A percentile compares a stretch with the other conserved stretches of the same genome.
phyloP scores from a whole-genome alignment of 306 rosid species.

The Cajanus cajan region DNA sequence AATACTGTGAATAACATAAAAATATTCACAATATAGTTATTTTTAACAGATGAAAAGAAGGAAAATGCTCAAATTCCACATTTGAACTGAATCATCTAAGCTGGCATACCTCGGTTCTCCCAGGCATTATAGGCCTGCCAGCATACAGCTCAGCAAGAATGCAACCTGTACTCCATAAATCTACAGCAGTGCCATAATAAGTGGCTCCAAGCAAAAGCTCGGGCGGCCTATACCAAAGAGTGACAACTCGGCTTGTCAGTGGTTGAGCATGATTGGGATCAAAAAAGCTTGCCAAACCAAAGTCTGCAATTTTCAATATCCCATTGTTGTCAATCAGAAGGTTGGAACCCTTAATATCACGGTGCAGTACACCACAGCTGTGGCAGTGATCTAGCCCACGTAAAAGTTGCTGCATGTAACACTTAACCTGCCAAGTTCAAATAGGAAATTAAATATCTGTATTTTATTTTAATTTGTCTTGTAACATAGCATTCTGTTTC shows the following conservation, averaged over 20 bases:
- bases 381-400: conserved; percentile 89
- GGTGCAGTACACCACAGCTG: conserved; percentile 80
- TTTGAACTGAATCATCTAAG: conserved; percentile 9
- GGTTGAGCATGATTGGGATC: conserved; percentile 79
- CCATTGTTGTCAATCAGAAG: conserved; percentile 87
- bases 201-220: conserved; percentile 97
- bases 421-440: conserved; percentile 71
- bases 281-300: conserved; percentile 86
- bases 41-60: background rate
- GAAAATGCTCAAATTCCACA: conserved; percentile 17
- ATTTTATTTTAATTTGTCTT: background rate
- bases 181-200: conserved; percentile 79
- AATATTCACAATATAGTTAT: background rate
- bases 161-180: conserved; percentile 95
- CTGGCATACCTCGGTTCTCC: conserved; percentile 80
- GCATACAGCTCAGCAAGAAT: conserved; percentile 91
- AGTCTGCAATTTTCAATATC: conserved; percentile 81
- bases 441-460: conserved; percentile 28
- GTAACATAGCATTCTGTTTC: background rate
- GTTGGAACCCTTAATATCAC: conserved; percentile 94
- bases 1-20: background rate
- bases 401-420: conserved; percentile 93
- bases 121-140: conserved; percentile 96
- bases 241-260: conserved; percentile 88
- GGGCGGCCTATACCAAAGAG: conserved; percentile 93